Evolutionary conservation across 768 basidiomycete genomes (phyloP).

Genomic region (Russula olivacea): DNA sequence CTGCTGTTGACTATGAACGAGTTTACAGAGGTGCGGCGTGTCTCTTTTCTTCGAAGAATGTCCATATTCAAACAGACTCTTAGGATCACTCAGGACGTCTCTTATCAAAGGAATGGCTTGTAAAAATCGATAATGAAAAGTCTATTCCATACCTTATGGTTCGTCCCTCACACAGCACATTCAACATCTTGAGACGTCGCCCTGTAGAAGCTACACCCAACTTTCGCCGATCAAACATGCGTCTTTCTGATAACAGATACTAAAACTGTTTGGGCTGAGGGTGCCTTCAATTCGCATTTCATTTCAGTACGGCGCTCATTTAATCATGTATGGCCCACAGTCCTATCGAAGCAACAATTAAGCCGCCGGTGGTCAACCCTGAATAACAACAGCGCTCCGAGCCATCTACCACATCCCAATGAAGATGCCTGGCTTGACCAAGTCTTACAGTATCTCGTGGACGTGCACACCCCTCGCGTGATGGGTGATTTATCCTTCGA

Average conservation of each 20-base stretch:
- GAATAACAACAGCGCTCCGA: slow-evolving; percentile 37
- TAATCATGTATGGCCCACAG: slow-evolving; percentile 33
- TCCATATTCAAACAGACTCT: neutral
- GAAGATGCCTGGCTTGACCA: slow-evolving; percentile 60
- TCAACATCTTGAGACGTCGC: slow-evolving; percentile 4
- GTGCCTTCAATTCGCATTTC: slow-evolving; percentile 33
- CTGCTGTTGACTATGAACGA: slow-evolving; percentile 10
- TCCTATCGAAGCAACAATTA: slow-evolving; percentile 37
- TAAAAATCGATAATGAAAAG: slow-evolving; percentile 52
- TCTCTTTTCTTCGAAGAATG: neutral
- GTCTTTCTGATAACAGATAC: slow-evolving; percentile 67
- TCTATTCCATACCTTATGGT: slow-evolving; percentile 71
- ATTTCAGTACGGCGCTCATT: neutral
- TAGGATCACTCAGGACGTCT: slow-evolving; percentile 55
- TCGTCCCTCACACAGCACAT: slow-evolving; percentile 31
- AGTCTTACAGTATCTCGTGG: slow-evolving; percentile 49
- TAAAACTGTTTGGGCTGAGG: slow-evolving; percentile 69
- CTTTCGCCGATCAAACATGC: slow-evolving; percentile 51
- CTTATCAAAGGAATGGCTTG: slow-evolving; percentile 67
- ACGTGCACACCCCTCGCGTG: slow-evolving; percentile 57
- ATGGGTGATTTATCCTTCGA: slow-evolving; percentile 54
- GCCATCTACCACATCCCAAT: slow-evolving; percentile 32
- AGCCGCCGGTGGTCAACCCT: slow-evolving; percentile 62
- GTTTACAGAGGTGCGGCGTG: slow-evolving; percentile 19
- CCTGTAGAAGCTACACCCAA: slow-evolving; percentile 54